Percentiles rank a stretch among this genome's conserved stretches.
These are phyloP conservation scores for Phaeotremella fagi DNA, from an alignment of 768 basidiomycete species.

Conservation along the genomic window DNA sequence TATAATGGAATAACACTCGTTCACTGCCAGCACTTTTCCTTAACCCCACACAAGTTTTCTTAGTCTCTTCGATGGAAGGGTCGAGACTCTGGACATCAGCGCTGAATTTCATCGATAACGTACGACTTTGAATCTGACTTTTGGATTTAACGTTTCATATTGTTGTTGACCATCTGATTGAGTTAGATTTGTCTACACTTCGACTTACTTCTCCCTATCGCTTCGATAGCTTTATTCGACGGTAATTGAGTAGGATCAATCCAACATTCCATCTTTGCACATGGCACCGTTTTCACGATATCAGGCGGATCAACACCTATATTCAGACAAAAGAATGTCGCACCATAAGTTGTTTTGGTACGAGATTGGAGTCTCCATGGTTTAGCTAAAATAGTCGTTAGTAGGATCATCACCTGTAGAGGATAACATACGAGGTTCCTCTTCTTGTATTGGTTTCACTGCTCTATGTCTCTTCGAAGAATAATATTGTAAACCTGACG, in stretches of 20 bases:
- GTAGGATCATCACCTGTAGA: conserved; percentile 59
- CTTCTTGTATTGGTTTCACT: conserved; percentile 66
- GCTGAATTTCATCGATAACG: conserved; percentile 8
- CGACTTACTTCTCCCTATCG: conserved; percentile 67
- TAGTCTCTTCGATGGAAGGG: conserved; percentile 88
- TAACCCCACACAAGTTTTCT: conserved; percentile 73
- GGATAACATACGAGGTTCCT: conserved; percentile 38
- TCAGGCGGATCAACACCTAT: conserved; percentile 98
- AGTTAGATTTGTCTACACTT: not conserved
- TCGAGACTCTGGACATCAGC: conserved; percentile 64
- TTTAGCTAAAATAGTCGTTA: conserved; percentile 45
- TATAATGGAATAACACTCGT: conserved; percentile 92
- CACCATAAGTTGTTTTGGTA: conserved; percentile 82
- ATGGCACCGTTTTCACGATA: conserved; percentile 92
- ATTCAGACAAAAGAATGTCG: conserved; percentile 83
- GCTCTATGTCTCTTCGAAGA: conserved; percentile 76
- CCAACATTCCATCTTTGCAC: conserved; percentile 93
- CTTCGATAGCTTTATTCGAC: conserved; percentile 85
- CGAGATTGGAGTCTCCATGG: conserved; percentile 82
- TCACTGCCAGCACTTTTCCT: conserved; percentile 89
- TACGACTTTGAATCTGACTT: conserved; percentile 78
- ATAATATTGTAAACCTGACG: conserved; percentile 46
- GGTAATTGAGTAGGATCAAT: conserved; percentile 91
- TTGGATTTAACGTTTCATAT: conserved; percentile 90
- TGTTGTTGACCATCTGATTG: conserved; percentile 71